A percentile compares a stretch with the other conserved stretches of the same genome.
These are phyloP conservation scores for Chimonanthus salicifolius DNA, from an alignment of 164 flowering plant species.

Conservation along the genomic window DNA sequence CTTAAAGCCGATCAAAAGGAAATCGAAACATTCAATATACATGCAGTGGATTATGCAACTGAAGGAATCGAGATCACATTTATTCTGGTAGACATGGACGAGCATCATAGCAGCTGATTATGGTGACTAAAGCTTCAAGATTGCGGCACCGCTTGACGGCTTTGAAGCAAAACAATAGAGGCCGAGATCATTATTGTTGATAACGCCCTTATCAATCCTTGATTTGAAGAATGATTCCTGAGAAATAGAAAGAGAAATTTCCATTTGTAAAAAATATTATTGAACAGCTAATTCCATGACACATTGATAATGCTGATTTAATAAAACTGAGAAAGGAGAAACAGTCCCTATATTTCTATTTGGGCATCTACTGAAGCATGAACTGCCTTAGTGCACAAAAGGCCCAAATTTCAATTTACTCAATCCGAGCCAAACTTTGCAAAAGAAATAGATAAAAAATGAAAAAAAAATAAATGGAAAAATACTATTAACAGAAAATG, in stretches of 20 bases:
- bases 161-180: not conserved
- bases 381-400: not conserved
- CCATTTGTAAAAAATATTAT: too few relatives aligned
- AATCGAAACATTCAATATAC: not conserved
- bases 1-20: not conserved
- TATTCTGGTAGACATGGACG: not conserved
- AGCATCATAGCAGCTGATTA: not conserved
- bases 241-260: not conserved
- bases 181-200: slow-evolving; percentile 11
- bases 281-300: not conserved
- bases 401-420: not conserved
- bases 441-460: too few relatives aligned
- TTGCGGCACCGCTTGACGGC: not conserved
- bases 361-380: not conserved
- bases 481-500: too few relatives aligned
- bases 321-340: not conserved
- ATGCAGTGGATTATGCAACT: too few relatives aligned
- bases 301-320: not conserved
- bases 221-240: slow-evolving; percentile 70
- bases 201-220: slow-evolving; percentile 67
- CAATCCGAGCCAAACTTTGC: not conserved
- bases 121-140: not conserved
- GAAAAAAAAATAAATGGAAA: not conserved
- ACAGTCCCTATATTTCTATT: not conserved
- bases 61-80: too few relatives aligned